These are phyloP conservation scores for Kregervanrija delftensis DNA, from an alignment of 805 yeast species.

Conservation along the genomic window DNA sequence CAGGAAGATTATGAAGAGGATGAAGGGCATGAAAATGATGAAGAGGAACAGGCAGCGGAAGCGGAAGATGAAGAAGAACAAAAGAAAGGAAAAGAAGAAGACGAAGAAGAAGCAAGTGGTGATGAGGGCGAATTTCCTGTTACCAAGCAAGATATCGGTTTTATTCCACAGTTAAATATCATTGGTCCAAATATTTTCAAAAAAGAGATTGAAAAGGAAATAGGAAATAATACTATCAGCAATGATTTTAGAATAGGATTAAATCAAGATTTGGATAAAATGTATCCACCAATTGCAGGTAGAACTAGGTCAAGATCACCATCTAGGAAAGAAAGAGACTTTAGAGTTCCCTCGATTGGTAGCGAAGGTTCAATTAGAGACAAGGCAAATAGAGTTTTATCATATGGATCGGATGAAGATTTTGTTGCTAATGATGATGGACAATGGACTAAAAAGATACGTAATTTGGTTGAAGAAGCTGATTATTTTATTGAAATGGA, in stretches of 20 bases:
- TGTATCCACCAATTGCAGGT: slow-evolving; percentile 9
- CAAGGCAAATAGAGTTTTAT: slow-evolving; percentile 18
- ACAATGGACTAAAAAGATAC: slow-evolving; percentile 14
- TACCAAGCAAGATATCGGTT: too few relatives aligned
- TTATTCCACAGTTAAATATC: too few relatives aligned
- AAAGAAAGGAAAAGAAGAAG: slow-evolving; percentile 1
- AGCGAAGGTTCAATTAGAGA: background rate
- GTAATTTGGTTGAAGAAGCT: slow-evolving; percentile 22
- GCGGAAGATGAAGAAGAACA: slow-evolving; percentile 8
- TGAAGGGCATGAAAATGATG: slow-evolving; percentile 1
- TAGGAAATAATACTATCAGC: background rate
- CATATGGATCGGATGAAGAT: slow-evolving; percentile 23
- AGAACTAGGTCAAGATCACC: slow-evolving; percentile 22
- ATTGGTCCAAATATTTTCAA: too few relatives aligned
- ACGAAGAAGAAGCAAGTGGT: background rate
- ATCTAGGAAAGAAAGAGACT: slow-evolving; percentile 18
- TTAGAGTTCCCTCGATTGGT: slow-evolving; percentile 17
- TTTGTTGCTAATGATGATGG: slow-evolving; percentile 8
- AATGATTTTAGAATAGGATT: background rate
- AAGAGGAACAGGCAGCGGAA: slow-evolving; percentile 3
- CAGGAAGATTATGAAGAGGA: slow-evolving; percentile 1
- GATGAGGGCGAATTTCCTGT: background rate
- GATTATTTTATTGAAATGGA: slow-evolving; percentile 22
- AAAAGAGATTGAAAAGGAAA: too few relatives aligned
- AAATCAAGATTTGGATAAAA: slow-evolving; percentile 5